Percentiles rank a stretch among this genome's conserved stretches.
These are phyloP conservation scores for Urtica urens DNA, from an alignment of 306 rosid species.

Conservation along the genomic window DNA sequence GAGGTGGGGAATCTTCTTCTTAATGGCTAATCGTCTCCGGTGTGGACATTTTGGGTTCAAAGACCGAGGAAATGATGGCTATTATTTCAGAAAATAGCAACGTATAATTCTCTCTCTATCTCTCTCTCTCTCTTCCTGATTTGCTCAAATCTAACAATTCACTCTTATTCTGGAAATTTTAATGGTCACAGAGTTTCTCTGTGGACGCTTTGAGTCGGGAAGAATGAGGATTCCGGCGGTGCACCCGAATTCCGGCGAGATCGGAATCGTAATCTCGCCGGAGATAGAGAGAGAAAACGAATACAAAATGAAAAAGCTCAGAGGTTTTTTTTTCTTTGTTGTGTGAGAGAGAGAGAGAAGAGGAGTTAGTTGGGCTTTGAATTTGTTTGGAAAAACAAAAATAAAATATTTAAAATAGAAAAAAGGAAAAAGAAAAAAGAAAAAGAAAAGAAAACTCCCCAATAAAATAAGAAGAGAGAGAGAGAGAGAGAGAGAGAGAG, in stretches of 20 bases:
- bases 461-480: background rate
- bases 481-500: background rate
- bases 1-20: conserved; percentile 3
- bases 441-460: background rate
- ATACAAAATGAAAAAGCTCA: background rate
- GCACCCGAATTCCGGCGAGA: conserved; percentile 42
- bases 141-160: conserved; percentile 5
- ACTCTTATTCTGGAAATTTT: background rate
- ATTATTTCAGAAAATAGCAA: conserved; percentile 14
- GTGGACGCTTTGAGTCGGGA: background rate
- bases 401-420: background rate
- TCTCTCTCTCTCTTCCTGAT: background rate
- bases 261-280: conserved; percentile 38
- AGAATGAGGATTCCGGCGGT: conserved; percentile 10
- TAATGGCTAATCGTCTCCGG: background rate
- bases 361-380: conserved; percentile 35
- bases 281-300: conserved; percentile 25
- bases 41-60: conserved; percentile 14
- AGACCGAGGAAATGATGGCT: too few relatives aligned
- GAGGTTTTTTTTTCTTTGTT: background rate
- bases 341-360: conserved; percentile 7
- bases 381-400: background rate
- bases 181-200: background rate
- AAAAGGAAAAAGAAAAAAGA: background rate
- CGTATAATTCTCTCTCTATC: background rate